Evolutionary conservation across 345 rosid genomes (phyloP), one percentile per base, ranked within the genome.

Genomic region (Lenwebbia sp.): DNA sequence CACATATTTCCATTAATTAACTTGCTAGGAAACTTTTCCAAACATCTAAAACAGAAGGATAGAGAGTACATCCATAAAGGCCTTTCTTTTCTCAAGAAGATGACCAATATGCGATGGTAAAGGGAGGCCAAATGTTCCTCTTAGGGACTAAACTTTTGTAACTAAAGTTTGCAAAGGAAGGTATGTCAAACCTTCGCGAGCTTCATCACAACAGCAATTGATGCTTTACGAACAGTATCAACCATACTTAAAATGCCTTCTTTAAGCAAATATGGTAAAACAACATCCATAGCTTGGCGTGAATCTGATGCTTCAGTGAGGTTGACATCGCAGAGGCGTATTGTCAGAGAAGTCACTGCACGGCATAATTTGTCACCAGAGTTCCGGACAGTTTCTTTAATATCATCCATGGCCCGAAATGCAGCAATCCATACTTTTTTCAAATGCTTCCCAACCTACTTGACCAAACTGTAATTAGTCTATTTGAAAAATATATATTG

Each of bases 391-490:
- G 98, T 96, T 92, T 97, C 99, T 91, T 97, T 97, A 84, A 96
- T 96, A 93, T 97, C 99, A 94, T 97, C 98, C 99, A 97, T 96
- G 89, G 98, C 98, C 88, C 98, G 98, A 90, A 95, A 97, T 65
- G 96, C 94, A 86, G 92, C 96, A 17, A 89, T 89, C 98, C 99
- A 97, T 74, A 96, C 74, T 88, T 89, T 92, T 92, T 91, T 94
- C 92, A 97, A 88, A 92, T 96, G 94, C 89, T 93, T 96, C 83
- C 92, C 89, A 44, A 97, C 93, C 99, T 97, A 86, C 55, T 82
- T 51, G 65, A 85, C 75, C 86, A 91, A 44, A 83, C 88, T 60
- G 83, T 30, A 88, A 37, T 83, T 55, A 47, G 15, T 86, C 44
- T 86, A 75, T 84, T 37, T 22, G 25, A 70, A 65, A 14, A 17